Conservation (phyloP, 1,284 basidiomycete genomes). For the Cutaneotrichosporon arboriforme region DNA sequence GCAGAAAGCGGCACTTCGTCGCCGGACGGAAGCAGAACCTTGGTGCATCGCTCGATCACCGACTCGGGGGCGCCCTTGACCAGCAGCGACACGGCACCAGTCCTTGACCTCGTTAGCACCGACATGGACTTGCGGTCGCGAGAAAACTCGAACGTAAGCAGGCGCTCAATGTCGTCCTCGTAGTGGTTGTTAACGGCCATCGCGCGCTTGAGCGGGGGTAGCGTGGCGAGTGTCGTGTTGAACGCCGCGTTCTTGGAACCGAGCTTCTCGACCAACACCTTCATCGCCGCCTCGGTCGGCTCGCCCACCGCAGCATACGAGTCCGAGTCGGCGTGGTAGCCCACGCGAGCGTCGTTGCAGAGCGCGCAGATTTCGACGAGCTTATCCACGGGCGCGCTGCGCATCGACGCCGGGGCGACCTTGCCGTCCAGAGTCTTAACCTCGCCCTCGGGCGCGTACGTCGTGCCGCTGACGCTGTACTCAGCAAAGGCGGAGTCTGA, state of each 20-base stretch:
- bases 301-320: slow-evolving; percentile 83
- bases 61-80: slow-evolving; percentile 96
- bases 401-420: slow-evolving; percentile 55
- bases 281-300: slow-evolving; percentile 92
- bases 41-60: slow-evolving; percentile 76
- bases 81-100: slow-evolving; percentile 61
- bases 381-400: slow-evolving; percentile 68
- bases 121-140: slow-evolving; percentile 99
- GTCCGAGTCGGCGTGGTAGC: slow-evolving; percentile 66
- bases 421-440: slow-evolving; percentile 63
- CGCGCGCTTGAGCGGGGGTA: slow-evolving; percentile 62
- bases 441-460: slow-evolving; percentile 74
- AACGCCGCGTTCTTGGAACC: slow-evolving; percentile 50
- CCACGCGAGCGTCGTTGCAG: slow-evolving; percentile 86
- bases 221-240: slow-evolving; percentile 55
- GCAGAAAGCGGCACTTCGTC: slow-evolving; percentile 55
- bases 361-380: slow-evolving; percentile 83
- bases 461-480: slow-evolving; percentile 79
- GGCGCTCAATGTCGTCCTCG: slow-evolving; percentile 65
- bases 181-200: slow-evolving; percentile 79
- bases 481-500: slow-evolving; percentile 55
- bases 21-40: slow-evolving; percentile 64
- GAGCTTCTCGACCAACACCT: slow-evolving; percentile 86
- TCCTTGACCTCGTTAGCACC: slow-evolving; percentile 62
- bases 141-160: slow-evolving; percentile 94